Evolutionary conservation across 495 filamentous ascomycete genomes (phyloP).

Genomic region (Trichoderma asperelloides): DNA sequence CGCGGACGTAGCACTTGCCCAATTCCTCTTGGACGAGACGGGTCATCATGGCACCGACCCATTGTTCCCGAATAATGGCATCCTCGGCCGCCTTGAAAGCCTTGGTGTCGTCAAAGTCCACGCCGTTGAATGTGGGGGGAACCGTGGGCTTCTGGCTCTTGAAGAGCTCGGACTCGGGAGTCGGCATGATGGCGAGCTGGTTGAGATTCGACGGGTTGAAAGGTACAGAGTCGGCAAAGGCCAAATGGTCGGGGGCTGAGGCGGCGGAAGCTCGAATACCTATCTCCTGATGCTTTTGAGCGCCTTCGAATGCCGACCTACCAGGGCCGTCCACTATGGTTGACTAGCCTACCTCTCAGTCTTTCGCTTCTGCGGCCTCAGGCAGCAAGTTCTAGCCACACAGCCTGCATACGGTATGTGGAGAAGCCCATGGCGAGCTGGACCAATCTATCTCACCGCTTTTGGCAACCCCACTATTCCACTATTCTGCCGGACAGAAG

Average conservation of each 20-base stretch:
- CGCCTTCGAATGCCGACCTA: background rate
- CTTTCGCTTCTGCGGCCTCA: background rate
- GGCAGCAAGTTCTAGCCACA: constrained; percentile 3
- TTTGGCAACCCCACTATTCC: constrained; percentile 14
- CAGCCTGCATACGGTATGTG: constrained; percentile 1
- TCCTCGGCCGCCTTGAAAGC: constrained; percentile 90
- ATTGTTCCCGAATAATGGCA: constrained; percentile 90
- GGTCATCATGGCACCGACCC: constrained; percentile 97
- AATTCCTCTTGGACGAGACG: constrained; percentile 87
- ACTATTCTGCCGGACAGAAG: constrained; percentile 16
- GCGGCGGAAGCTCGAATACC: background rate
- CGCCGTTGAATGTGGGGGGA: constrained; percentile 88
- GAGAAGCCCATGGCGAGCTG: background rate
- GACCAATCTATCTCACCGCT: constrained; percentile 18
- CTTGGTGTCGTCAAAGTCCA: constrained; percentile 89
- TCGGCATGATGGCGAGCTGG: constrained; percentile 48
- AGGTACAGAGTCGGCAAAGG: background rate
- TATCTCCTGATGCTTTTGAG: constrained; percentile 4
- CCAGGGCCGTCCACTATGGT: background rate
- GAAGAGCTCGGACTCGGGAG: constrained; percentile 86
- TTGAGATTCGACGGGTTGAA: background rate
- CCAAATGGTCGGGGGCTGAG: background rate
- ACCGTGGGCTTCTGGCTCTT: constrained; percentile 91
- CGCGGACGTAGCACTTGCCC: constrained; percentile 87
- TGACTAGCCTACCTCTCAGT: background rate